Conservation (phyloP, 2,329 filamentous ascomycete genomes). For the Aspergillus spinulosporus region DNA sequence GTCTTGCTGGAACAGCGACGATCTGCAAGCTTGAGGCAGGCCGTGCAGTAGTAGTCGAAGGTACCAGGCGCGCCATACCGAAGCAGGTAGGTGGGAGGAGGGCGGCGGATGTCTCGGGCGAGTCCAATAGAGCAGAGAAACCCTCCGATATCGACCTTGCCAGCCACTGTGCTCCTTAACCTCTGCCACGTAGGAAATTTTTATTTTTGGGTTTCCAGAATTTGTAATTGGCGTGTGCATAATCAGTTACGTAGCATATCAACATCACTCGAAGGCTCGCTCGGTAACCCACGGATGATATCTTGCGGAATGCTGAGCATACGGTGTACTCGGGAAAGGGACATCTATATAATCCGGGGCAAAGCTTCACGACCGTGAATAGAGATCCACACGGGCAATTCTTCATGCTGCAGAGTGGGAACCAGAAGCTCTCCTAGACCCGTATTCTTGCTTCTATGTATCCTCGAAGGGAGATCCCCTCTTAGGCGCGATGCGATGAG, state of each 20-base stretch:
- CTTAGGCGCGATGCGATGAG: slow-evolving; percentile 11
- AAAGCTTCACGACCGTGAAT: slow-evolving; percentile 25
- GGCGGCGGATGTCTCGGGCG: slow-evolving; percentile 3
- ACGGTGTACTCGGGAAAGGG: neutral
- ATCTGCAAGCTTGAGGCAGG: slow-evolving; percentile 22
- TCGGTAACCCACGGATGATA: neutral
- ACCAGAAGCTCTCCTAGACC: slow-evolving; percentile 11
- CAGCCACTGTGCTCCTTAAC: slow-evolving; percentile 6
- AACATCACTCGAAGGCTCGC: neutral
- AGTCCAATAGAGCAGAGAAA: neutral
- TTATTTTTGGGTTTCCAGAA: neutral
- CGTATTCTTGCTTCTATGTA: neutral
- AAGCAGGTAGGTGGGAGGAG: slow-evolving; percentile 14
- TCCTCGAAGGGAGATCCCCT: slow-evolving; percentile 3
- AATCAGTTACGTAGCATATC: slow-evolving; percentile 5
- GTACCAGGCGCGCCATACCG: slow-evolving; percentile 9
- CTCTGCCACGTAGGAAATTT: slow-evolving; percentile 12
- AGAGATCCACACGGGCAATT: slow-evolving; percentile 15
- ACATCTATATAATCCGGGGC: slow-evolving; percentile 2
- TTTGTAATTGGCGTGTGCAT: slow-evolving; percentile 10
- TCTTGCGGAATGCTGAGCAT: neutral
- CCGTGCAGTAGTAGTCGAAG: slow-evolving; percentile 15
- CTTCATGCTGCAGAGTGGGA: slow-evolving; percentile 14
- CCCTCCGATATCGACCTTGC: slow-evolving; percentile 9
- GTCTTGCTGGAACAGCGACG: slow-evolving; percentile 20